Percentiles rank a stretch among this genome's conserved stretches.
Conservation (phyloP, 2,329 filamentous ascomycete genomes). For the Clonostachys byssicola region DNA sequence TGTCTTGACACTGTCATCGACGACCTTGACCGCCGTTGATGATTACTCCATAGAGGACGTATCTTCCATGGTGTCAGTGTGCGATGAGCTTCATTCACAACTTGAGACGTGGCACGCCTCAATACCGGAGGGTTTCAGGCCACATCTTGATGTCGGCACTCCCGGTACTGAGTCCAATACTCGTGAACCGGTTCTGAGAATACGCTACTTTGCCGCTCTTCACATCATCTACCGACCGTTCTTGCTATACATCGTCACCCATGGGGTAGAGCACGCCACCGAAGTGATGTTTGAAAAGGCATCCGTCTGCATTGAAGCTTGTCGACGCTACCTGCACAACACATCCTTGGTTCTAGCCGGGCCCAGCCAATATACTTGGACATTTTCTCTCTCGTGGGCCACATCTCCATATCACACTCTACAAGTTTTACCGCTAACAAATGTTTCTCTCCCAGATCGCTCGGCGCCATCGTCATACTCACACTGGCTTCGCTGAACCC, state of each 20-base stretch:
- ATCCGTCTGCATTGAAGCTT: constrained; percentile 20
- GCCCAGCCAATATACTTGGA: constrained; percentile 26
- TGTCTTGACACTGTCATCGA: constrained; percentile 13
- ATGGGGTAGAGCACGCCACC: constrained; percentile 7
- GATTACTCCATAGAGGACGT: constrained; percentile 19
- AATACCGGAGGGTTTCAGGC: constrained; percentile 20
- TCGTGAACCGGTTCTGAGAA: constrained; percentile 16
- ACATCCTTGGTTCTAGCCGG: constrained; percentile 15
- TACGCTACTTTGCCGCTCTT: constrained; percentile 22
- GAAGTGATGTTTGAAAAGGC: constrained; percentile 18
- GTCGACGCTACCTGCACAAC: constrained; percentile 18
- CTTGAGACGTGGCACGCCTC: constrained; percentile 22
- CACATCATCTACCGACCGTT: constrained; percentile 26
- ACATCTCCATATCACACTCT: background rate
- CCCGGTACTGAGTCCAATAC: constrained; percentile 9
- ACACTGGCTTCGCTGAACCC: constrained; percentile 20
- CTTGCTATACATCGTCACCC: constrained; percentile 17
- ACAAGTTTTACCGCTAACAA: too few relatives aligned
- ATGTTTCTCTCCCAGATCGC: constrained; percentile 11
- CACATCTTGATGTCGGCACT: constrained; percentile 10
- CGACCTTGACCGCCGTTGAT: constrained; percentile 13
- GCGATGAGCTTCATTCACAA: constrained; percentile 21
- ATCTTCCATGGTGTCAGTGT: constrained; percentile 15
- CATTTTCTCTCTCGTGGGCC: constrained; percentile 22
- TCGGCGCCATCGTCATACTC: constrained; percentile 21